Evolutionary conservation across 805 yeast species (phyloP).

Genomic region (Yarrowia sp.): DNA sequence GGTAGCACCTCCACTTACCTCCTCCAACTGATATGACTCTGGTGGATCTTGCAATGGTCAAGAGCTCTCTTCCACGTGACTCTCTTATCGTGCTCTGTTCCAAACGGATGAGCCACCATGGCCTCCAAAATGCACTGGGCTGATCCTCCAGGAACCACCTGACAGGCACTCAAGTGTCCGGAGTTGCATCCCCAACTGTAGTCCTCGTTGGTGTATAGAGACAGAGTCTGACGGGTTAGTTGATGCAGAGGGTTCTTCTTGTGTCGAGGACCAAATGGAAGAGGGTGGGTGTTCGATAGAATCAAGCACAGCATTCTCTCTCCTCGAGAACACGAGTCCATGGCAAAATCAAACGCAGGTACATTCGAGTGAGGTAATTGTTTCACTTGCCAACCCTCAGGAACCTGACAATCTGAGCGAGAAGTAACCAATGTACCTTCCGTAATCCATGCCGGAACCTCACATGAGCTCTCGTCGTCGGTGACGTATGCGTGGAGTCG

Average conservation of each 20-base stretch:
- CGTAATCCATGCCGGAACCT: conserved; percentile 15
- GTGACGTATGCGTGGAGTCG: conserved; percentile 22
- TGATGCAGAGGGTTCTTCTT: conserved; percentile 14
- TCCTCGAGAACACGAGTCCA: conserved; percentile 14
- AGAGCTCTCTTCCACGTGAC: conserved; percentile 5
- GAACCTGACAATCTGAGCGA: neutral
- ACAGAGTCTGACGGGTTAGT: conserved; percentile 27
- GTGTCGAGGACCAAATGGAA: conserved; percentile 4
- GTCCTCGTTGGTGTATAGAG: conserved; percentile 28
- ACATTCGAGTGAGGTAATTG: neutral
- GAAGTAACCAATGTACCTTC: conserved; percentile 14
- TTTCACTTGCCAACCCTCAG: conserved; percentile 10
- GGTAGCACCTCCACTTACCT: neutral
- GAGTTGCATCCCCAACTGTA: conserved; percentile 23
- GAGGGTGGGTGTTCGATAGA: conserved; percentile 9
- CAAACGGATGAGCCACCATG: neutral
- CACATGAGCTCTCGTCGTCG: conserved; percentile 5
- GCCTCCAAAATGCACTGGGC: conserved; percentile 22
- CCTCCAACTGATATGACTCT: neutral
- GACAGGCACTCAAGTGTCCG: neutral
- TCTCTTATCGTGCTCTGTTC: neutral
- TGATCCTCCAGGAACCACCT: conserved; percentile 19
- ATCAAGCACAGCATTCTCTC: conserved; percentile 25
- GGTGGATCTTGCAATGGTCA: conserved; percentile 3
- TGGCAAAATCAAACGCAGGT: neutral